phyloP scores from a whole-genome alignment of 192 early-diverging fungal genomes.

The Coemansia sp. region DNA sequence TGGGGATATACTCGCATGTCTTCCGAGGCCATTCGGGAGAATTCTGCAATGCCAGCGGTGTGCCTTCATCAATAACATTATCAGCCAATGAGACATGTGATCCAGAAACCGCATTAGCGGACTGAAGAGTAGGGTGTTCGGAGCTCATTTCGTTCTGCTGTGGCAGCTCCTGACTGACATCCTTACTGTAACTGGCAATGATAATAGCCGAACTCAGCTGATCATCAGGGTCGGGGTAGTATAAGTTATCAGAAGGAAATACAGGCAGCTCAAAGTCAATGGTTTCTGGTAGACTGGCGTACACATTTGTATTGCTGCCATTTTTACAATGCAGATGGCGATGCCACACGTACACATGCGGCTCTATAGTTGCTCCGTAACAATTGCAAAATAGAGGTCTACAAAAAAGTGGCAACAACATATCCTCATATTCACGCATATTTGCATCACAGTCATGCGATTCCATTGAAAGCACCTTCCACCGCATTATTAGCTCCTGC shows the following conservation, averaged over 20 bases:
- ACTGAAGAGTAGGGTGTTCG: background rate
- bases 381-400: constrained; percentile 6
- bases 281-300: background rate
- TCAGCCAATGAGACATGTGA: background rate
- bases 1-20: constrained; percentile 25
- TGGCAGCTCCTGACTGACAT: background rate
- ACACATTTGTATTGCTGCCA: background rate
- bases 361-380: background rate
- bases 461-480: constrained; percentile 11
- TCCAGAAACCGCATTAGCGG: background rate
- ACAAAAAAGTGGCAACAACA: background rate
- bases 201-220: background rate
- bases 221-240: constrained; percentile 1
- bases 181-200: background rate
- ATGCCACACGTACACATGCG: constrained; percentile 38
- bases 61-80: background rate
- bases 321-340: background rate
- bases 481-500: constrained; percentile 6
- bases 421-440: background rate
- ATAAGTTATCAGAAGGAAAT: background rate
- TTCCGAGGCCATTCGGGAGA: constrained; percentile 18
- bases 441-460: background rate
- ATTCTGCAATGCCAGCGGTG: background rate
- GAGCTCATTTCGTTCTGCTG: background rate
- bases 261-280: background rate